These are phyloP conservation scores for Lantana camara DNA, from an alignment of 257 asterid species.

Conservation along the genomic window DNA sequence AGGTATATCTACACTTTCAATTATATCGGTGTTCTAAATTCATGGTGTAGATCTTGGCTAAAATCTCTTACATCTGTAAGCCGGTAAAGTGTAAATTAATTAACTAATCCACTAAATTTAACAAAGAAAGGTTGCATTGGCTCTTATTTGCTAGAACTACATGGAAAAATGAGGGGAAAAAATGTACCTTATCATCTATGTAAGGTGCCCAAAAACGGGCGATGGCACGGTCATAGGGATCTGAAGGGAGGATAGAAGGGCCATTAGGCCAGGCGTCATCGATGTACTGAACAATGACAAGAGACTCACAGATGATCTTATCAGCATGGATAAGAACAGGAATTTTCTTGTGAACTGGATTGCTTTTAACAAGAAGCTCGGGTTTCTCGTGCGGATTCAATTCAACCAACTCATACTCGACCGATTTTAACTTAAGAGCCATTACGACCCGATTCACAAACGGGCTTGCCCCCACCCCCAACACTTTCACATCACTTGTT, in stretches of 20 bases:
- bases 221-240: slow-evolving; percentile 34
- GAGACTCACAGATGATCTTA: slow-evolving; percentile 46
- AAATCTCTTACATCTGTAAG: no score
- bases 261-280: slow-evolving; percentile 35
- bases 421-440: slow-evolving; percentile 51
- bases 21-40: no score
- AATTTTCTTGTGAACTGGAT: slow-evolving; percentile 57
- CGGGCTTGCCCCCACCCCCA: slow-evolving; percentile 47
- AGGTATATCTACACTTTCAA: no score
- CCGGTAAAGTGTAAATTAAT: no score
- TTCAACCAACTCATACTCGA: slow-evolving; percentile 44
- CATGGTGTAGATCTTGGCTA: no score
- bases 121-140: no score
- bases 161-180: background rate
- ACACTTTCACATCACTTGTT: slow-evolving; percentile 37
- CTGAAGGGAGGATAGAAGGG: slow-evolving; percentile 32
- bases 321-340: slow-evolving; percentile 51
- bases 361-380: slow-evolving; percentile 45
- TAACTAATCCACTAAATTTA: no score
- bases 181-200: slow-evolving; percentile 48
- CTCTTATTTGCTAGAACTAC: no score
- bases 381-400: slow-evolving; percentile 30
- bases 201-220: slow-evolving; percentile 65
- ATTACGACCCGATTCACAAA: slow-evolving; percentile 44
- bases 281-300: slow-evolving; percentile 38